Evolutionary conservation across 331 rosid species (phyloP).

Genomic region (Acacia concinna): DNA sequence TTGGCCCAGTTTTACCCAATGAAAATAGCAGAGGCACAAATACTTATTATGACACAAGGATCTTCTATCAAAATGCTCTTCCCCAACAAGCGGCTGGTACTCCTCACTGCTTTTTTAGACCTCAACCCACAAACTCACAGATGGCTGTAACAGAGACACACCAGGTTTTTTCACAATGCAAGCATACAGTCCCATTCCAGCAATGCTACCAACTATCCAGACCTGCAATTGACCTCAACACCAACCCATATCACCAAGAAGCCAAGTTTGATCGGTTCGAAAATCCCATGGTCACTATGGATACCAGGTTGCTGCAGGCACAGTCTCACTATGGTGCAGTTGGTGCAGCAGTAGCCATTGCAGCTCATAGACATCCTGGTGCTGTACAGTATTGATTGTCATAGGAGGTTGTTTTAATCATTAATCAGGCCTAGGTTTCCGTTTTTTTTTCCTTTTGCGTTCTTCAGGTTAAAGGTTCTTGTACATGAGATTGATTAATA

Average conservation of each 20-base stretch:
- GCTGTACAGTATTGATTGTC: slow-evolving; percentile 46
- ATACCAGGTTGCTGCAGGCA: slow-evolving; percentile 47
- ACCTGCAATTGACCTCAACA: slow-evolving; percentile 40
- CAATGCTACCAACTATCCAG: slow-evolving; percentile 31
- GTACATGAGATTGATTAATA: slow-evolving; percentile 40
- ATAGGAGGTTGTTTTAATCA: slow-evolving; percentile 16
- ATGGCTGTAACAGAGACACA: slow-evolving; percentile 34
- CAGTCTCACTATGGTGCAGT: slow-evolving; percentile 58
- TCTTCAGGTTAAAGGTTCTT: slow-evolving; percentile 30
- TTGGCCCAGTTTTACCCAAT: slow-evolving; percentile 56
- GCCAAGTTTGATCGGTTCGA: slow-evolving; percentile 38
- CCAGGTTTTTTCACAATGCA: slow-evolving; percentile 36
- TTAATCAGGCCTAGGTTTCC: slow-evolving; percentile 23
- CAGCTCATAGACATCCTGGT: slow-evolving; percentile 53
- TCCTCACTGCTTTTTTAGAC: slow-evolving; percentile 34
- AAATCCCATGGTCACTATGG: slow-evolving; percentile 32
- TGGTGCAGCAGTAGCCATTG: slow-evolving; percentile 57
- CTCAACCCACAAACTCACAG: slow-evolving; percentile 31
- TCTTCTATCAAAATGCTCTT: slow-evolving; percentile 36
- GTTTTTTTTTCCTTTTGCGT: slow-evolving; percentile 1
- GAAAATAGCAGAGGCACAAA: slow-evolving; percentile 45
- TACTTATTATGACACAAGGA: slow-evolving; percentile 41
- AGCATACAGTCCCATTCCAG: slow-evolving; percentile 33
- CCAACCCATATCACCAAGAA: slow-evolving; percentile 43
- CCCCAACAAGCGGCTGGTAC: slow-evolving; percentile 42